A percentile compares a stretch with the other conserved stretches of the same genome.
Conservation (phyloP, 1,284 basidiomycete genomes). For the Peniophora sp. region DNA sequence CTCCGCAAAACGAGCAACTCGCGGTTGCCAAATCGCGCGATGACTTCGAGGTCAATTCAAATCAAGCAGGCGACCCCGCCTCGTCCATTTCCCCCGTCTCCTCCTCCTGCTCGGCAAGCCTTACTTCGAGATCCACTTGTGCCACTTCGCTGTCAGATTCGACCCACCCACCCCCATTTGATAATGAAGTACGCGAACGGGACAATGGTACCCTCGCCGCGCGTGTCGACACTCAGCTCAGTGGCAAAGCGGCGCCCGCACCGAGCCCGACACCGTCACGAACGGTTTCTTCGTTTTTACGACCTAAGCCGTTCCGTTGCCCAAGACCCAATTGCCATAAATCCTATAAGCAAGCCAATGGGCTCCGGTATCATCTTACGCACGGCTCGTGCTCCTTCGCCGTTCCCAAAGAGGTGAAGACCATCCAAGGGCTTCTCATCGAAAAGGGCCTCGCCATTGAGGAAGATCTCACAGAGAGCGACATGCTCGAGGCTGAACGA, state of each 20-base stretch:
- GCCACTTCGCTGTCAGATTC: constrained; percentile 25
- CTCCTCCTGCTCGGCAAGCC: background rate
- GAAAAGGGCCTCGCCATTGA: constrained; percentile 37
- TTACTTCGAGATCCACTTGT: constrained; percentile 19
- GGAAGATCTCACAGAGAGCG: constrained; percentile 39
- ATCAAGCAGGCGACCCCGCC: too few relatives aligned
- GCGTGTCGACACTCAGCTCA: constrained; percentile 17
- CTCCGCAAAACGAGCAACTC: constrained; percentile 3
- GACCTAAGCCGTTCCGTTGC: constrained; percentile 91
- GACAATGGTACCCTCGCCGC: background rate
- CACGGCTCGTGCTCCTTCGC: constrained; percentile 92
- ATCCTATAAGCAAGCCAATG: constrained; percentile 96
- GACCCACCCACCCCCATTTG: constrained; percentile 4
- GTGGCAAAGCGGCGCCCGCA: constrained; percentile 21
- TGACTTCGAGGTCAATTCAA: too few relatives aligned
- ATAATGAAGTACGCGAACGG: too few relatives aligned
- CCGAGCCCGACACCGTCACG: constrained; percentile 44
- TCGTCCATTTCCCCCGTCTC: too few relatives aligned
- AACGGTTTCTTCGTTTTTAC: constrained; percentile 43
- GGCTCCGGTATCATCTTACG: constrained; percentile 96
- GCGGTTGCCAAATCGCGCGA: too few relatives aligned
- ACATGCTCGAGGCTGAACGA: constrained; percentile 71
- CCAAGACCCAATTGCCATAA: constrained; percentile 98
- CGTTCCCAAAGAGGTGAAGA: constrained; percentile 71
- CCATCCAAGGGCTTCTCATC: constrained; percentile 59